Evolutionary conservation across 2,329 filamentous ascomycete genomes (phyloP), one percentile per base, ranked within the genome.

Genomic region (Chaetomium sp.): DNA sequence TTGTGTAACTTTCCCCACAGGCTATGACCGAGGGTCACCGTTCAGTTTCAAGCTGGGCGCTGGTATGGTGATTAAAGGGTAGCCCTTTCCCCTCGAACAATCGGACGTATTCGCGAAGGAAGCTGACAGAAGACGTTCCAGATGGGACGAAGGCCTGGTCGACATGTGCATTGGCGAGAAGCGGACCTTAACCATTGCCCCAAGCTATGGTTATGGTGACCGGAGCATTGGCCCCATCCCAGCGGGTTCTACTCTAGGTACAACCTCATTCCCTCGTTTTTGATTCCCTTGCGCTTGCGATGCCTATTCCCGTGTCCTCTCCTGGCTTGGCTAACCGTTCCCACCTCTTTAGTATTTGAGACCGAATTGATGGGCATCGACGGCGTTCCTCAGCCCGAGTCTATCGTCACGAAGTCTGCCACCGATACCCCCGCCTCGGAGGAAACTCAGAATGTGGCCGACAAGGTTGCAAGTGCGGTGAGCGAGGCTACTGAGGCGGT

Each of bases 161-260:
- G 89, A 89, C 68, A 96, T 97, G 91, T 97, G 94, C 74, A 87
- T 95, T 65, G 92, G 94, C 60, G 92, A 97, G 79, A 92, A 91
- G 79, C 82, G 80, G 64, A 92, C 83, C 54, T 75, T 99, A 71
- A 96, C 87, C 19, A 94, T 99, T 55, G 90, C 91, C n/a, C 89
- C 92, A 19, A 82, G 86, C 68, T 76, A 87, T 68, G 94, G 84
- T 48, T 99, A 97, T 72, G 94, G 94, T 50, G 76, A 86, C 60
- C 79, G 84, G 53, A 78, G 72, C 40, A 81, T 89, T 69, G 91
- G 91, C 1, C 90, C 91, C 27, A 97, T 97, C 67, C 91, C 91
- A 14, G 84, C 81, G 4, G 86, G 85, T 36, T 84, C 88, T 63
- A 95, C 89, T 56, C 74, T 97, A 67, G 77, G 86, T 88, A 78